Base-by-base conservation (phyloP, 2,329 filamentous ascomycete genomes). In the Beauveria varroae region DNA sequence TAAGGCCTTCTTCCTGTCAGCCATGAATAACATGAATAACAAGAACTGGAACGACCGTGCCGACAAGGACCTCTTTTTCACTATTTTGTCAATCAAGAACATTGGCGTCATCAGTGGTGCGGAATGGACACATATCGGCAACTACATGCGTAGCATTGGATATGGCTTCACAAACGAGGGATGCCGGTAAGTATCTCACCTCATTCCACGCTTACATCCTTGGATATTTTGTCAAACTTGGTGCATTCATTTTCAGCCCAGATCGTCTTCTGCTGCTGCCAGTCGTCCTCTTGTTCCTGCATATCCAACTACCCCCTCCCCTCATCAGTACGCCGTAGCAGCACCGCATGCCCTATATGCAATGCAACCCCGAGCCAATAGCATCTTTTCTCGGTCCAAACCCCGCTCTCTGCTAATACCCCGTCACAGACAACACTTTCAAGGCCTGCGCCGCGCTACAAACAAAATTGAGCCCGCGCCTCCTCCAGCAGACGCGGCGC, bases 131-230 rank as follows among this genome's bases (percentile, higher is more conserved):
- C 30, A 83, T 78, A 86, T 86, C 67, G 83, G 83, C 64, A 83
- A 82, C 70, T 77, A 83, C 64, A 86, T 86, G 83, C 78, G 83
- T 63, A 72, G 73, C 41, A 67, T 85, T 62, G 83, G 83, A 60
- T 86, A 86, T 67, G 81, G 82, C 71, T 86, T 86, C 70, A 86
- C 83, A 20, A 86, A 86, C 75, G 83, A 86, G 69, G 83, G 83
- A 66, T 86, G 83, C 66, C 81, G 83, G 83, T 86, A 74, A 75
- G 28, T 57, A 44, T 47, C 30, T 50, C 51, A 46, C 14, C 37
- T 24, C 34, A 53, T 6, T 5, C 37, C 37, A 3, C 22, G 14
- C 47, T 50, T 51, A 58, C 37, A 58, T 16, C 51, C 37, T 28
- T 12, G 20, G 20, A 24, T 28, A 8, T n/a, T 46, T 12, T 43